Evolutionary conservation across 352 stramenopile genomes (phyloP), one percentile per base, ranked within the genome.

Genomic region (Pythium apleroticum): DNA sequence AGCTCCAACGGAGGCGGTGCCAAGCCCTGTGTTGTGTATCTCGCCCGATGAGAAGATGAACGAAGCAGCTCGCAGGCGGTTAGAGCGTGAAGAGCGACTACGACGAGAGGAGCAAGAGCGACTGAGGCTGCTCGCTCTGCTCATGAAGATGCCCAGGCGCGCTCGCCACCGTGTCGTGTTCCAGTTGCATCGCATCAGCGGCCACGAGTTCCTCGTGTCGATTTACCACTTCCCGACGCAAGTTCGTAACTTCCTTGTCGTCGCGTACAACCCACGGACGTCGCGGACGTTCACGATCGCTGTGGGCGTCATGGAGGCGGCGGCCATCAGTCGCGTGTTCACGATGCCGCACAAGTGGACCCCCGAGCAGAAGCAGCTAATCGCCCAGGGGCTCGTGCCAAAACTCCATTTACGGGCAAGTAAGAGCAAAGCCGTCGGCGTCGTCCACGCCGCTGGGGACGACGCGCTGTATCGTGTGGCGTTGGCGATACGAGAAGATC

Each of bases 191-290:
- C 56, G 63, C 15, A 43, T 88, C 46, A 74, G 68, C n/a, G 77
- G 79, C 22, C 71, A 78, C 28, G 46, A 46, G 4, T 77, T 89
- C 30, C 74, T 78, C 54, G 62, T 92, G 12, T 88, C 83, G 10
- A 66, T 92, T 24, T 84, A 88, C 50, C 79, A 92, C 50, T 81
- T 78, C 37, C 81, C 83, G 2, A 52, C 68, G 12, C 83, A 89
- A 50, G 70, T 78, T 10, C 76, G 78, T 20, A 92, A 80, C 59
- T 75, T 92, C 30, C 33, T 78, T 4, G 57, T 90, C 1, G 37
- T 74, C 1, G 83, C 73, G 30, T 90, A 89, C 57, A 73, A 89
- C 19, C 74, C 83, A 5, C 61, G 49, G 9, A 67, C 77, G 1
- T 84, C 71, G 9, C 63, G 63, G 11, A 84, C 68, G 6, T 81